Base-by-base conservation (phyloP, 2,329 filamentous ascomycete species). In the Penicillium sp. region DNA sequence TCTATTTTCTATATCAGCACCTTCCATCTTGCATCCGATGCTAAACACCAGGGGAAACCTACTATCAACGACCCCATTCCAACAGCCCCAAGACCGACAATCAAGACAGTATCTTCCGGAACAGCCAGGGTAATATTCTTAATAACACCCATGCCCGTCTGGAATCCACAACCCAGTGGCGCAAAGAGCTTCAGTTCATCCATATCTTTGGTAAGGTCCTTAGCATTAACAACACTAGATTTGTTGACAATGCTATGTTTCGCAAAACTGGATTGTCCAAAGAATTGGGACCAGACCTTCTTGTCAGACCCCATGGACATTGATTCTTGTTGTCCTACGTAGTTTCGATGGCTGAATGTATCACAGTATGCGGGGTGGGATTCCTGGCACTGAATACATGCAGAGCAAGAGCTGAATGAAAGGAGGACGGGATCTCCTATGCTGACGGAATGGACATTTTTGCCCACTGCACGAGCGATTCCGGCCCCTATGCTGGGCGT, bases 61-160 rank as follows among this genome's bases (percentile, higher is more conserved):
- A 61, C 79, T 75, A 79, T 79, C 46, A 82, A 63, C 3, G 77
- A 77, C 6, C 68, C 71, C 48, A 81, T 67, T 1, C 79, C 79
- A 0, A 82, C 78, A 23, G 77, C 77, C 3, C 78, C 78, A 0
- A 80, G 66, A 8, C 77, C 79, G 29, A 77, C 65, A 31, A 81
- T 68, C 23, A 74, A 68, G 29, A 81, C 65, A 6, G 69, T 60
- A 54, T 79, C 75, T 1, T 67, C 60, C 4, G 66, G 55, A 6
- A 64, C 67, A 0, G 73, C 73, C 22, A 75, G 61, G 0, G 74
- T 72, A n/a, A 75, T 72, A 49, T 77, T 76, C 49, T 73, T 54
- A 6, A 77, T 69, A 5, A 74, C 67, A 20, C 69, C 69, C 26
- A 66, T 64, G 1, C 69, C 69, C 2, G 68, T 70, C 61, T 69